Percentiles rank a stretch among this genome's conserved stretches.
phyloP scores from a whole-genome alignment of 345 rosid genomes.

The Populus davidiana region DNA sequence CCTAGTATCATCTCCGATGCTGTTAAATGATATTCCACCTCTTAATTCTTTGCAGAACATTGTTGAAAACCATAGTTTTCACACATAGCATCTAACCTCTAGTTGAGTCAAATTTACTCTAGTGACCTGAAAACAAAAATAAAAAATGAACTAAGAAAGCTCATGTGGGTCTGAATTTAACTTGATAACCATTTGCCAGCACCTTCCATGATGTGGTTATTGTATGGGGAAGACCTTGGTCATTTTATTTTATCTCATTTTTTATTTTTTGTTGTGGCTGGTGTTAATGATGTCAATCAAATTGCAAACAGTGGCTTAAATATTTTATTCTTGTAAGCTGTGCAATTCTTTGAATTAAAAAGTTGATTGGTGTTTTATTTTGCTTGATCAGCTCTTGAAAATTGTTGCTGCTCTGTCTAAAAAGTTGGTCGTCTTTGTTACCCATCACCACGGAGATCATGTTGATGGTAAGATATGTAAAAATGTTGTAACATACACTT shows the following conservation, averaged over 20 bases:
- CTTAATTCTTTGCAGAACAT: not conserved
- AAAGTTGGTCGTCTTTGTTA: slow-evolving; percentile 71
- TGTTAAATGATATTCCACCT: not conserved
- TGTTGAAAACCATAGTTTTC: not conserved
- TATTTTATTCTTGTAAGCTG: not conserved
- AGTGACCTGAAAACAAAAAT: not conserved
- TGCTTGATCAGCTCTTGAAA: slow-evolving; percentile 55
- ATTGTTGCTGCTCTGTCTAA: slow-evolving; percentile 65
- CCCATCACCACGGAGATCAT: slow-evolving; percentile 89
- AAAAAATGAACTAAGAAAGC: not conserved
- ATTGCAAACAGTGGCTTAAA: not conserved
- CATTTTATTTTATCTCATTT: not conserved
- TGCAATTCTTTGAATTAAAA: slow-evolving; percentile 1
- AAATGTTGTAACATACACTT: not conserved
- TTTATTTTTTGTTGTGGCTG: not conserved
- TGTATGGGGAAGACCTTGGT: not conserved
- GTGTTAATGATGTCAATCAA: not conserved
- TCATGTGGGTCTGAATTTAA: not conserved
- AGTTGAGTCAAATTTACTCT: not conserved
- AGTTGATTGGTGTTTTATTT: slow-evolving; percentile 11
- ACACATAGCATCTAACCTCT: not conserved
- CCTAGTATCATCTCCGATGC: not conserved
- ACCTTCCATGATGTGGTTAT: not conserved
- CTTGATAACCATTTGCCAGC: not conserved
- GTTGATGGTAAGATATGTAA: slow-evolving; percentile 54